Evolutionary conservation across 225 moss, liverwort and hornwort genomes (phyloP).

Genomic region (Bryoerythrophyllum caledonicum): DNA sequence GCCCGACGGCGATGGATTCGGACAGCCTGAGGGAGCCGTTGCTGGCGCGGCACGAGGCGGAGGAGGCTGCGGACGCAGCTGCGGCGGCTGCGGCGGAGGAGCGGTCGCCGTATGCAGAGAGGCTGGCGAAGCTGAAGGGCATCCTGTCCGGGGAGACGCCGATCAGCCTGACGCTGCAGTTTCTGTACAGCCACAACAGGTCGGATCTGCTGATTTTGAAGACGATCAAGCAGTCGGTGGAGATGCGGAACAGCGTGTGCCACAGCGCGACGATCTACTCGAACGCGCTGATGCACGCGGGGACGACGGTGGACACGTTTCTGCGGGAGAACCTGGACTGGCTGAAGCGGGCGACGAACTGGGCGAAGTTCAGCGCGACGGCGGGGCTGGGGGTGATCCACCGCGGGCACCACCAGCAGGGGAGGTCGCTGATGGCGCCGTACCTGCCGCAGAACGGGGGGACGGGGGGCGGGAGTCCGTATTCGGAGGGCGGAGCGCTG

Average conservation of each 20-base stretch:
- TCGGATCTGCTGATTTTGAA: slow-evolving; percentile 83
- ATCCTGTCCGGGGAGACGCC: slow-evolving; percentile 84
- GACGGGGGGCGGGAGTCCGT: slow-evolving; percentile 74
- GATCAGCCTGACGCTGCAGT: slow-evolving; percentile 81
- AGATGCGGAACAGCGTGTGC: slow-evolving; percentile 83
- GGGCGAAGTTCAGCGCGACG: slow-evolving; percentile 93
- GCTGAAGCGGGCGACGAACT: slow-evolving; percentile 84
- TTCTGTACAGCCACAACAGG: slow-evolving; percentile 81
- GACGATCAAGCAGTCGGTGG: slow-evolving; percentile 84
- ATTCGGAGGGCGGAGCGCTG: slow-evolving; percentile 80
- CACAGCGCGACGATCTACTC: slow-evolving; percentile 91
- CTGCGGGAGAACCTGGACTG: slow-evolving; percentile 88
- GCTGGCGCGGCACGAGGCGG: slow-evolving; percentile 35
- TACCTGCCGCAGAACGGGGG: slow-evolving; percentile 84
- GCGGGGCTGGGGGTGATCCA: slow-evolving; percentile 91
- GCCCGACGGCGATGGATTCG: slow-evolving; percentile 74
- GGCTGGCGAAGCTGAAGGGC: slow-evolving; percentile 67
- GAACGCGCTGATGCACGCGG: slow-evolving; percentile 89
- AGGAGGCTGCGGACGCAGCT: slow-evolving; percentile 29
- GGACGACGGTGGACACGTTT: slow-evolving; percentile 85
- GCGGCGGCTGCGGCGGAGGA: slow-evolving; percentile 44
- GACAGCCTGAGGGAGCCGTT: slow-evolving; percentile 45
- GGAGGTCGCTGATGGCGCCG: slow-evolving; percentile 79
- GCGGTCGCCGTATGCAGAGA: slow-evolving; percentile 52
- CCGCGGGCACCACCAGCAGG: slow-evolving; percentile 84